phyloP scores from a whole-genome alignment of 2,329 filamentous ascomycete genomes.

The Arachnopeziza araneosa region DNA sequence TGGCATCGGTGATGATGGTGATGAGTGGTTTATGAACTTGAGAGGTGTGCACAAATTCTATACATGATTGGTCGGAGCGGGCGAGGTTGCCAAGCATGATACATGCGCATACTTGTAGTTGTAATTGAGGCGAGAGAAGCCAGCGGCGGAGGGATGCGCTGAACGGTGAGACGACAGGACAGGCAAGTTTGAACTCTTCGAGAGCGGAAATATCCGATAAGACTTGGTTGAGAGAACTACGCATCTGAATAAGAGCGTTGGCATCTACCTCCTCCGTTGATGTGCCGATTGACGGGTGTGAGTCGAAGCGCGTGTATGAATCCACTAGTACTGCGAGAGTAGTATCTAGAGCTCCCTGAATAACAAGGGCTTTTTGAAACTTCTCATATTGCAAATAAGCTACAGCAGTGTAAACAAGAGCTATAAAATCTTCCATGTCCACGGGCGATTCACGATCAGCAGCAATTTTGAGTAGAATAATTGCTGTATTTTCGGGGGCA shows the following conservation, averaged over 20 bases:
- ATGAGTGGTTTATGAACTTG: slow-evolving; percentile 42
- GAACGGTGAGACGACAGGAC: slow-evolving; percentile 39
- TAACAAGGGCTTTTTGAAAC: slow-evolving; percentile 45
- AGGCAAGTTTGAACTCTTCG: slow-evolving; percentile 39
- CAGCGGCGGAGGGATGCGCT: slow-evolving; percentile 41
- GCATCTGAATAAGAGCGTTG: slow-evolving; percentile 45
- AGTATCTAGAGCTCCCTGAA: slow-evolving; percentile 29
- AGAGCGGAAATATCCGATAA: slow-evolving; percentile 47
- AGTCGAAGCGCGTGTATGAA: slow-evolving; percentile 40
- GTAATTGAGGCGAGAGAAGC: slow-evolving; percentile 37
- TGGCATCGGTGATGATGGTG: slow-evolving; percentile 38
- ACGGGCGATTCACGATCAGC: slow-evolving; percentile 34
- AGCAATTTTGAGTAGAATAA: slow-evolving; percentile 46
- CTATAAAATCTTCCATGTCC: slow-evolving; percentile 50
- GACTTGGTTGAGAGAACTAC: slow-evolving; percentile 44
- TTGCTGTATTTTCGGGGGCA: slow-evolving; percentile 41
- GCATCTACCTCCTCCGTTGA: slow-evolving; percentile 36
- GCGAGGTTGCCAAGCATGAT: slow-evolving; percentile 57
- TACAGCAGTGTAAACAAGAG: slow-evolving; percentile 46
- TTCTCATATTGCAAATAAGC: slow-evolving; percentile 50
- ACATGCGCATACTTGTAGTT: slow-evolving; percentile 52
- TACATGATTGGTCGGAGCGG: slow-evolving; percentile 50
- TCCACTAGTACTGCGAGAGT: slow-evolving; percentile 46
- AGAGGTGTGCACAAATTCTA: slow-evolving; percentile 42
- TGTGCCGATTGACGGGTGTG: slow-evolving; percentile 21